phyloP scores from a whole-genome alignment of 176 grass and related monocot species.

The Ampelocalamus luodianensis region DNA sequence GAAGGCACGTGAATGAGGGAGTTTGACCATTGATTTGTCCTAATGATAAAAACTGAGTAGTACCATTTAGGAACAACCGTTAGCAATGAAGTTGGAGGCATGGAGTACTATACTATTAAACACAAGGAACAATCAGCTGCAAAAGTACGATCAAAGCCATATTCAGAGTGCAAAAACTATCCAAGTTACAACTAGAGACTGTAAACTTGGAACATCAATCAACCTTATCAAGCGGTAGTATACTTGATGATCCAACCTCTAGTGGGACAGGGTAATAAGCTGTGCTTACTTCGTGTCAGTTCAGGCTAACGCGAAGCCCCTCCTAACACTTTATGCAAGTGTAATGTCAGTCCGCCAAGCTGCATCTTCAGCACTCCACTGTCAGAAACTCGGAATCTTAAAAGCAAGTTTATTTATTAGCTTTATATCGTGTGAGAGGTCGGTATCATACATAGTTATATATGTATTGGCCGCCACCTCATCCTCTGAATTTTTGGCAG shows the following conservation, averaged over 20 bases:
- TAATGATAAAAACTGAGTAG: neutral
- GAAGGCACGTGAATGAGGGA: neutral
- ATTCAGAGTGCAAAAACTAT: neutral
- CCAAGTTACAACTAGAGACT: neutral
- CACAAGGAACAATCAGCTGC: neutral
- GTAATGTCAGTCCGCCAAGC: neutral
- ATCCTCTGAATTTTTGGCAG: too few relatives aligned
- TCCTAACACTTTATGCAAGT: neutral
- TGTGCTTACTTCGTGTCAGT: too few relatives aligned
- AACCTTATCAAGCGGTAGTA: too few relatives aligned
- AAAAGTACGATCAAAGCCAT: neutral
- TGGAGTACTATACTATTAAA: too few relatives aligned
- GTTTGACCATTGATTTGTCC: constrained; percentile 12
- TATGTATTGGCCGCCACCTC: too few relatives aligned
- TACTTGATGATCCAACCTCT: neutral
- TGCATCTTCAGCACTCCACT: too few relatives aligned
- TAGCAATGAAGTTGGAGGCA: neutral
- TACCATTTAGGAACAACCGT: neutral
- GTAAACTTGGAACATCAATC: neutral
- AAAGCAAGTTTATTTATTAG: neutral
- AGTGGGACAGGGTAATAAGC: too few relatives aligned
- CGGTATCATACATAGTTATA: too few relatives aligned
- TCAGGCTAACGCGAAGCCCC: neutral
- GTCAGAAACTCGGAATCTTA: too few relatives aligned
- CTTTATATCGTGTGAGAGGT: neutral